Evolutionary conservation across 202 grass and related monocot species (phyloP), one percentile per base, ranked within the genome.

Genomic region (Musa balbisiana): DNA sequence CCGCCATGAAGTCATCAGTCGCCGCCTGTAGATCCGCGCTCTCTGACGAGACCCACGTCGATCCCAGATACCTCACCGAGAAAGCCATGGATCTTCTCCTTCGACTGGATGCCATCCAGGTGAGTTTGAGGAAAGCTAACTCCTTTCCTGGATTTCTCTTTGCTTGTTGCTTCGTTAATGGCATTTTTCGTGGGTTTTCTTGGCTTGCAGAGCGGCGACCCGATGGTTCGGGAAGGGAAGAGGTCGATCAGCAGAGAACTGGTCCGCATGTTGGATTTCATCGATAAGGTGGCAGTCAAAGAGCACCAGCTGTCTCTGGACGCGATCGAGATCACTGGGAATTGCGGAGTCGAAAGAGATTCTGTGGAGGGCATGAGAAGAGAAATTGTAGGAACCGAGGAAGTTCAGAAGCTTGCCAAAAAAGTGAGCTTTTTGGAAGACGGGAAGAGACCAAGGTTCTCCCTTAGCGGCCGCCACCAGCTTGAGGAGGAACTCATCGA

Each of bases 101-200:
- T 73, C 80, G 72, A 51, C 80, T 99, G 52, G 89, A 92, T 23
- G 75, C 83, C 21, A 93, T 97, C 73, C 88, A 89, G 90, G 94
- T 93, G 82, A 92, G 10, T 19, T 1, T 2, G 17, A 64, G 12
- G n/a, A 64, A 43, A 25, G 23, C 64, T 9, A 11, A 8, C 53
- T 52, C 22, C 21, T 69, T 60, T 23, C 43, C 51, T 22, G n/a
- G 2, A 13, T 13, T 27, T 73, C 51, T 0, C 73, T 80, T 4
- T 13, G 1, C 10, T 59, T 79, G 33, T 43, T 11, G 2, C 11
- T 66, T 54, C 76, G 11, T 43, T 19, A 2, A 76, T 3, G 23
- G 49, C 64, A 71, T 9, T 4, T 2, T 26, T n/a, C 50, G 33
- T 58, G 65, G 10, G 20, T 72, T 67, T 43, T 54, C 67, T 51